A percentile compares a stretch with the other conserved stretches of the same genome.
phyloP scores from a whole-genome alignment of 2,329 filamentous ascomycete genomes.

The Fusarium pseudoanthophilum region DNA sequence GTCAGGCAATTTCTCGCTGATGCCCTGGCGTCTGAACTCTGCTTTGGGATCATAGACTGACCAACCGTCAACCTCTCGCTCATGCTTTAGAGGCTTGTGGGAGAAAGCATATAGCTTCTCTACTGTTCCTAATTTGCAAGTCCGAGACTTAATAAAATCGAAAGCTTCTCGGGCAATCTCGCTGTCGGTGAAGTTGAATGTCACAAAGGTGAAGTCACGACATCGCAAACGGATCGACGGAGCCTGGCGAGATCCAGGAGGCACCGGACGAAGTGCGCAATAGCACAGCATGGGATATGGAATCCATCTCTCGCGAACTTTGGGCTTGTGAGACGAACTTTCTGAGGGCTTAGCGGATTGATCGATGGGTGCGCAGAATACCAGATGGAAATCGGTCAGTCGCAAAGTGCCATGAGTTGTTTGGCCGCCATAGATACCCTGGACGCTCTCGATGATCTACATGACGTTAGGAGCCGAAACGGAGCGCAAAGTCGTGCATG shows the following conservation, averaged over 20 bases:
- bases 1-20: constrained; percentile 81
- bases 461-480: constrained; percentile 30
- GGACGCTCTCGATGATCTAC: constrained; percentile 67
- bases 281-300: constrained; percentile 91
- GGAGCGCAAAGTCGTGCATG: background rate
- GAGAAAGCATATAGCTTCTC: constrained; percentile 93
- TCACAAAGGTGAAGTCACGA: constrained; percentile 93
- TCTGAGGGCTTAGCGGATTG: constrained; percentile 40
- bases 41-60: constrained; percentile 83
- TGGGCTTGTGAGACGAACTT: constrained; percentile 44
- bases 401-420: constrained; percentile 67
- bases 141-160: constrained; percentile 83
- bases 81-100: constrained; percentile 79
- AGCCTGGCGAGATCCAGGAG: constrained; percentile 73
- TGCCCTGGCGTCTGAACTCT: constrained; percentile 89
- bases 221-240: constrained; percentile 89
- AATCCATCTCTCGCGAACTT: constrained; percentile 81
- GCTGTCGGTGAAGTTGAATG: constrained; percentile 85
- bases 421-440: constrained; percentile 69
- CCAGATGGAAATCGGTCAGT: constrained; percentile 71
- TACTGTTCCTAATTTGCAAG: constrained; percentile 83
- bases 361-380: constrained; percentile 60
- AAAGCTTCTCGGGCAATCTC: constrained; percentile 83
- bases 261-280: constrained; percentile 81
- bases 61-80: constrained; percentile 83